A percentile compares a stretch with the other conserved stretches of the same genome.
Evolutionary conservation across 495 filamentous ascomycete species (phyloP).

Genomic region (Oidiodendron maius): DNA sequence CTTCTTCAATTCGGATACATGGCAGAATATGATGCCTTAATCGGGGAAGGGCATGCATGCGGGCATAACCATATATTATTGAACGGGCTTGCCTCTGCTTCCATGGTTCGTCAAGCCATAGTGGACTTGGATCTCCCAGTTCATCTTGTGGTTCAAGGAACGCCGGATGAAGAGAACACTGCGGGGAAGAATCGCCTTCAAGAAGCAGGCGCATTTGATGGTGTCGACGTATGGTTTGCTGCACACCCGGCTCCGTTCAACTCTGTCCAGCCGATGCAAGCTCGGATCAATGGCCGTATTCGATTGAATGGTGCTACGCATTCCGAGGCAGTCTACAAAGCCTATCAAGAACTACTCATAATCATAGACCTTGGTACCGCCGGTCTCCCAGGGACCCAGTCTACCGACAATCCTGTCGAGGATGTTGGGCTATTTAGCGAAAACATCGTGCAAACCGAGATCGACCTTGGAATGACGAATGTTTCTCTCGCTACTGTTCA

Average conservation of each 20-base stretch:
- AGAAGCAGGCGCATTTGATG: background rate
- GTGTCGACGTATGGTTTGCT: background rate
- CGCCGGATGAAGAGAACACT: background rate
- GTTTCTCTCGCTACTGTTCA: background rate
- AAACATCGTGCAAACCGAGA: background rate
- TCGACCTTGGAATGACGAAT: background rate
- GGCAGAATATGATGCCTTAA: background rate
- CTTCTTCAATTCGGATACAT: background rate
- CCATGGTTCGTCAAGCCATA: background rate
- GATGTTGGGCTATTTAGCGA: background rate
- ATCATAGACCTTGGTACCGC: background rate
- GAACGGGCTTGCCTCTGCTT: background rate
- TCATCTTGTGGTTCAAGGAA: background rate
- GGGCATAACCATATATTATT: background rate
- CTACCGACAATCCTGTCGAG: background rate
- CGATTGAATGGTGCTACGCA: background rate
- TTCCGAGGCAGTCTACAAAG: background rate
- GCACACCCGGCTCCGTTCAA: background rate
- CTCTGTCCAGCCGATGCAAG: background rate
- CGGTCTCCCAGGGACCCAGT: background rate
- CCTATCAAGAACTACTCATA: background rate
- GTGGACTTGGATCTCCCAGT: background rate
- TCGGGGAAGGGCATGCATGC: background rate
- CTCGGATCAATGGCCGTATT: background rate
- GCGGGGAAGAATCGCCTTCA: background rate